Evolutionary conservation across 495 filamentous ascomycete species (phyloP).

Genomic region (Aspergillus panamensis): DNA sequence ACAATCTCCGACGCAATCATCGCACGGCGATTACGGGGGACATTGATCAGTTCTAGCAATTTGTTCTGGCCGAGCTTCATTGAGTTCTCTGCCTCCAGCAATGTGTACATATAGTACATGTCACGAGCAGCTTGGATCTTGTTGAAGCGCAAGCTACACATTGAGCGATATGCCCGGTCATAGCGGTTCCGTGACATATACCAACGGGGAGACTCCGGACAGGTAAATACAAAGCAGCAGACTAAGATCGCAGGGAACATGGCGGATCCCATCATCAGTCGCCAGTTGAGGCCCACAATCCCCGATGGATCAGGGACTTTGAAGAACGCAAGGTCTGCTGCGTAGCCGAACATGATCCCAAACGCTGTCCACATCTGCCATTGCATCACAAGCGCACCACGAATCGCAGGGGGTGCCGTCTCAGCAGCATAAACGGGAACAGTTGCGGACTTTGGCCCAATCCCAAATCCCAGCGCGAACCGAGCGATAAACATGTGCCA

Average conservation of each 20-base stretch:
- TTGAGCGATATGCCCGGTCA: constrained; percentile 60
- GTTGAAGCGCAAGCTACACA: constrained; percentile 62
- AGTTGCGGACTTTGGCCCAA: constrained; percentile 77
- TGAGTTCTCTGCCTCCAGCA: constrained; percentile 62
- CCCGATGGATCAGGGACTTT: constrained; percentile 50
- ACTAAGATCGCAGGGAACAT: constrained; percentile 71
- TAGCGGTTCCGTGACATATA: constrained; percentile 69
- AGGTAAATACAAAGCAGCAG: constrained; percentile 64
- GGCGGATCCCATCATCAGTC: constrained; percentile 79
- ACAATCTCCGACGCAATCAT: constrained; percentile 70
- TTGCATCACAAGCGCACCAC: constrained; percentile 74
- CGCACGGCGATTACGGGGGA: constrained; percentile 77
- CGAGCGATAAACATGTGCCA: constrained; percentile 70
- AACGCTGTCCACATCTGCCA: constrained; percentile 91
- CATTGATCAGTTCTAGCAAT: constrained; percentile 64
- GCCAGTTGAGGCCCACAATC: constrained; percentile 72
- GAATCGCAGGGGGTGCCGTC: constrained; percentile 64
- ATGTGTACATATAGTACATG: constrained; percentile 73
- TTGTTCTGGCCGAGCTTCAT: constrained; percentile 60
- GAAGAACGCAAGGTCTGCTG: constrained; percentile 69
- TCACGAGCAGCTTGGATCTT: constrained; percentile 79
- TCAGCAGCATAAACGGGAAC: constrained; percentile 80
- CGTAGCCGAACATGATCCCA: constrained; percentile 76
- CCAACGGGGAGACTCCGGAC: constrained; percentile 76
- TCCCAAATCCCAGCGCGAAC: constrained; percentile 70